A percentile compares a stretch with the other conserved stretches of the same genome.
Evolutionary conservation across 345 rosid species (phyloP).

Genomic region (Hibiscus tridactylites): DNA sequence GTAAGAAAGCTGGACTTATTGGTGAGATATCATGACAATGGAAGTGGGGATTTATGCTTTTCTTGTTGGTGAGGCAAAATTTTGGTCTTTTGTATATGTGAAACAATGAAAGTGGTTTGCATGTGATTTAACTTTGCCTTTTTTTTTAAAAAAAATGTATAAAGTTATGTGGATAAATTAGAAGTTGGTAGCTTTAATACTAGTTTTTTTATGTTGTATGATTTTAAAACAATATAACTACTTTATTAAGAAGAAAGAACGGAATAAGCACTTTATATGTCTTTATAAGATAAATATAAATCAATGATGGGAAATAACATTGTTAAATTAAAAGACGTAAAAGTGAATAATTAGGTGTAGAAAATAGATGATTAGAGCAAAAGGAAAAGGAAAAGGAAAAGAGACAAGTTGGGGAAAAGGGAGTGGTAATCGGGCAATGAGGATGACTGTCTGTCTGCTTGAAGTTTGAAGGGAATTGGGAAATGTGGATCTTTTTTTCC

Average conservation of each 20-base stretch:
- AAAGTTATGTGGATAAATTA: constrained; percentile 29
- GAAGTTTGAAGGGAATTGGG: constrained; percentile 46
- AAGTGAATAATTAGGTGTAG: constrained; percentile 1
- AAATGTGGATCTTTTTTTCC: constrained; percentile 15
- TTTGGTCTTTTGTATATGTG: constrained; percentile 24
- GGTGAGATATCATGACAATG: constrained; percentile 10
- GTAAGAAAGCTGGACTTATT: background rate
- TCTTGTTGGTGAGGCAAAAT: constrained; percentile 46
- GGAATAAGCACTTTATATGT: constrained; percentile 29
- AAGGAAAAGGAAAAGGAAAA: constrained; percentile 8
- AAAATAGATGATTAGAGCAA: constrained; percentile 6
- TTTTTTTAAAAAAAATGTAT: too few species aligned
- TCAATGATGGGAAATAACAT: too few species aligned
- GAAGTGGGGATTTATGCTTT: constrained; percentile 45
- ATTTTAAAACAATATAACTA: constrained; percentile 15
- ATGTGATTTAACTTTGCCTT: constrained; percentile 44
- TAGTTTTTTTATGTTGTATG: background rate
- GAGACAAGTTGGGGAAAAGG: background rate
- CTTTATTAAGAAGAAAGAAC: constrained; percentile 22
- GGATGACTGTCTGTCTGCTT: constrained; percentile 45
- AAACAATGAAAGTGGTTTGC: constrained; percentile 38
- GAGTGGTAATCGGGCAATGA: constrained; percentile 10
- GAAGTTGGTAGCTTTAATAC: constrained; percentile 14
- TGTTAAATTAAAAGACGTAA: background rate
- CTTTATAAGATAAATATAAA: too few species aligned